Evolutionary conservation across 2,329 filamentous ascomycete genomes (phyloP).

Genomic region (Lecanicillium sp.): DNA sequence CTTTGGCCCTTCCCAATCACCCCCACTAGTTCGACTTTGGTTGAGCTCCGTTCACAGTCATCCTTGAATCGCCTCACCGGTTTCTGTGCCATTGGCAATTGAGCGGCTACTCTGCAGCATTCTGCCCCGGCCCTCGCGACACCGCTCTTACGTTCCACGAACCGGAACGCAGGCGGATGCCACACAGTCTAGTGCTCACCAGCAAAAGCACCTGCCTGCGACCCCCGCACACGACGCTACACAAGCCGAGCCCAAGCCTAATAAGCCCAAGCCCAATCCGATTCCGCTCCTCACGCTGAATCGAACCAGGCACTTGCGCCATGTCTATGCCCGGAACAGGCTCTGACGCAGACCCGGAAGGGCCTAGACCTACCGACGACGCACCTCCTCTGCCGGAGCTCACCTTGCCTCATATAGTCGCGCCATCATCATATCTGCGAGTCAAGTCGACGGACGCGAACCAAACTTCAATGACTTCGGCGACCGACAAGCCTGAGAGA

Average conservation of each 20-base stretch:
- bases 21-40: too few relatives aligned
- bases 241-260: background rate
- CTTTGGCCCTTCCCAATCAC: too few relatives aligned
- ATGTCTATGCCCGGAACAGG: slow-evolving; percentile 6
- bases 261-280: background rate
- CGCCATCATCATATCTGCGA: slow-evolving; percentile 51
- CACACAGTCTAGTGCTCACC: too few relatives aligned
- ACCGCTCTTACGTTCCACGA: too few relatives aligned
- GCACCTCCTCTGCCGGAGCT: slow-evolving; percentile 11
- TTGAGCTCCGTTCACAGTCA: too few relatives aligned
- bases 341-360: slow-evolving; percentile 10
- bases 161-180: too few relatives aligned
- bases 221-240: too few relatives aligned
- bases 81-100: too few relatives aligned
- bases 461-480: slow-evolving; percentile 24
- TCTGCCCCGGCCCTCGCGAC: too few relatives aligned
- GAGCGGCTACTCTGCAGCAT: too few relatives aligned
- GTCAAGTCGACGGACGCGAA: slow-evolving; percentile 22
- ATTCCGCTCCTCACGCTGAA: slow-evolving; percentile 2
- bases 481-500: slow-evolving; percentile 23
- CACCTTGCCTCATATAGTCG: slow-evolving; percentile 46
- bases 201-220: too few relatives aligned
- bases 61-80: too few relatives aligned
- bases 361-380: slow-evolving; percentile 10
- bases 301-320: slow-evolving; percentile 2